These are phyloP conservation scores for Fusarium napiforme DNA, from an alignment of 2,329 filamentous ascomycete genomes.

Conservation along the genomic window DNA sequence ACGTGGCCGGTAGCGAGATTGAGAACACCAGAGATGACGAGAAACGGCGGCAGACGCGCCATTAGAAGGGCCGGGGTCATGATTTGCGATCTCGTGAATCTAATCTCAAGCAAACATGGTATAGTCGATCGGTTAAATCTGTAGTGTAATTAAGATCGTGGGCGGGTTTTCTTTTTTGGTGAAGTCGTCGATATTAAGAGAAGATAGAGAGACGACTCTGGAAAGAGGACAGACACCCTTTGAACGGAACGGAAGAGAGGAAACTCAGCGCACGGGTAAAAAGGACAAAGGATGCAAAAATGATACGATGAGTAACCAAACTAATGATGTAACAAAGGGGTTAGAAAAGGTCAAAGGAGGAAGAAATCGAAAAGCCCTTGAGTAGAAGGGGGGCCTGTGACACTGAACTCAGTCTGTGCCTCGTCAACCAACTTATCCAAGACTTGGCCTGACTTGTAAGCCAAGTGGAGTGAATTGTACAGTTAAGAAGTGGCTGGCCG, in stretches of 20 bases:
- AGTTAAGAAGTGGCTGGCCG: conserved; percentile 13
- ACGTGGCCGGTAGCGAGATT: conserved; percentile 50
- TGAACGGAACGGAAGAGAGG: conserved; percentile 6
- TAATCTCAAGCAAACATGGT: conserved; percentile 42
- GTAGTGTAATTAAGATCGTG: conserved; percentile 11
- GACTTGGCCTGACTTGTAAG: neutral
- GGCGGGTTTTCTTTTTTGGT: neutral
- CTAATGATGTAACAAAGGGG: conserved; percentile 29
- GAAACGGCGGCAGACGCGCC: conserved; percentile 51
- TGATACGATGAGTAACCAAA: conserved; percentile 8
- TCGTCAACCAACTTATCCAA: conserved; percentile 1
- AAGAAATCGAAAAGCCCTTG: conserved; percentile 27
- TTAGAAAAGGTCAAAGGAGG: conserved; percentile 25
- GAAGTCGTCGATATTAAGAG: conserved; percentile 10
- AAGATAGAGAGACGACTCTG: conserved; percentile 2
- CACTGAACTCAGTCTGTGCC: conserved; percentile 30
- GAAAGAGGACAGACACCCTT: conserved; percentile 16
- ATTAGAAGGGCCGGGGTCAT: conserved; percentile 48
- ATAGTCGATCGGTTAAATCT: conserved; percentile 6
- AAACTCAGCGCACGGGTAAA: conserved; percentile 9
- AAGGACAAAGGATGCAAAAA: conserved; percentile 6
- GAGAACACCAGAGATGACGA: conserved; percentile 51
- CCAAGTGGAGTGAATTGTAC: neutral
- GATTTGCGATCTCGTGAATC: conserved; percentile 31
- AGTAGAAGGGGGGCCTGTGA: conserved; percentile 25